A percentile compares a stretch with the other conserved stretches of the same genome.
Evolutionary conservation across 2,329 filamentous ascomycete genomes (phyloP).

Genomic region (Metarhizium album): DNA sequence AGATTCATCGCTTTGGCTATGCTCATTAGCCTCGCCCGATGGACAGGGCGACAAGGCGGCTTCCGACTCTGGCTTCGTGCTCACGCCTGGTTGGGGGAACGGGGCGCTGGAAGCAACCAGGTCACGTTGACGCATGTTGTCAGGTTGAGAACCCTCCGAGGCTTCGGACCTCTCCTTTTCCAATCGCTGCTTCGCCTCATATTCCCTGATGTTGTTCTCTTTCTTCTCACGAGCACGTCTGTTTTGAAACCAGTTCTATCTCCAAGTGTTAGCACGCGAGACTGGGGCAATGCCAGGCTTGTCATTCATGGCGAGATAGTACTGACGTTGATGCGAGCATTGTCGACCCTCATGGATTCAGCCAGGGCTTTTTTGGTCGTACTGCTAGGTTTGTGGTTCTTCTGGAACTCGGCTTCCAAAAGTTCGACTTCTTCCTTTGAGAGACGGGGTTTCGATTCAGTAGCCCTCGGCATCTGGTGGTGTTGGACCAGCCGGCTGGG

Average conservation of each 20-base stretch:
- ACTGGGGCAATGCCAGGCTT: background rate
- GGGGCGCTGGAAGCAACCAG: conserved; percentile 31
- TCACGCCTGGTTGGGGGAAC: conserved; percentile 21
- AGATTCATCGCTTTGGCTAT: conserved; percentile 16
- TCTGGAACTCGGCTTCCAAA: conserved; percentile 50
- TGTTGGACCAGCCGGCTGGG: conserved; percentile 26
- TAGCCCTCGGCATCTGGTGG: conserved; percentile 28
- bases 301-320: background rate
- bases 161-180: conserved; percentile 22
- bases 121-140: conserved; percentile 21
- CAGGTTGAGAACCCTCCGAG: conserved; percentile 16
- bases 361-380: conserved; percentile 50
- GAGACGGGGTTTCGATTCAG: conserved; percentile 41
- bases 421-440: conserved; percentile 49
- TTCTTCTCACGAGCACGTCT: conserved; percentile 55
- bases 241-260: conserved; percentile 60
- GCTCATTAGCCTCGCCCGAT: conserved; percentile 16
- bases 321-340: conserved; percentile 52
- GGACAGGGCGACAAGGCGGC: conserved; percentile 9
- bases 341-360: conserved; percentile 50
- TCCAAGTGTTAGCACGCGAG: conserved; percentile 17
- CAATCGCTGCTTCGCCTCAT: conserved; percentile 26
- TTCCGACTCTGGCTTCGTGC: conserved; percentile 8
- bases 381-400: conserved; percentile 54
- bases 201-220: conserved; percentile 41